Conservation (phyloP, 2,329 filamentous ascomycete genomes). For the Penicillium thymicola region DNA sequence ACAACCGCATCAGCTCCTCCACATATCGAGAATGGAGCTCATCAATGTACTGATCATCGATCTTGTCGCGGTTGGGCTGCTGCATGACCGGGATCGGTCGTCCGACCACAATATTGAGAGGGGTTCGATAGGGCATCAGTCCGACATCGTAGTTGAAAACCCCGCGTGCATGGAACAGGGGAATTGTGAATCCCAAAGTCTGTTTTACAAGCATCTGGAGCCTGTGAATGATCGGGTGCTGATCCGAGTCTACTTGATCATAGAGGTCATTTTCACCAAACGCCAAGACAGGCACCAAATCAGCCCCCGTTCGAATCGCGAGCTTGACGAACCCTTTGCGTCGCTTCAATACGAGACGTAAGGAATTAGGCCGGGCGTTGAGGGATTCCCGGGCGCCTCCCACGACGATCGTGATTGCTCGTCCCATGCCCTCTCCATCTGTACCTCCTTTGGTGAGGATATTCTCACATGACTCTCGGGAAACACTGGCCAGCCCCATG, state of each 20-base stretch:
- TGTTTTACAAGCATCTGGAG: conserved; percentile 82
- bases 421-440: conserved; percentile 79
- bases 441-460: conserved; percentile 73
- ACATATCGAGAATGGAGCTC: conserved; percentile 77
- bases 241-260: conserved; percentile 75
- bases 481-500: conserved; percentile 84
- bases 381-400: conserved; percentile 91
- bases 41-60: conserved; percentile 73
- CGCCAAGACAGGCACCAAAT: conserved; percentile 84
- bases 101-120: conserved; percentile 87
- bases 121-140: conserved; percentile 85
- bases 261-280: conserved; percentile 98
- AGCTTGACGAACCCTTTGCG: conserved; percentile 94
- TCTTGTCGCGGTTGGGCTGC: conserved; percentile 55
- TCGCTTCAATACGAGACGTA: conserved; percentile 75
- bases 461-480: conserved; percentile 87
- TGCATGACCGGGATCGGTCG: conserved; percentile 69
- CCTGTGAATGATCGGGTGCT: conserved; percentile 75
- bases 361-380: conserved; percentile 73
- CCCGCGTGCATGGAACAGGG: conserved; percentile 82
- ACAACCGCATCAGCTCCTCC: conserved; percentile 50
- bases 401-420: conserved; percentile 94
- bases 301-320: conserved; percentile 85
- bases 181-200: conserved; percentile 85
- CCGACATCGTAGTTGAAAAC: conserved; percentile 98